These are phyloP conservation scores for Aspergillus baeticus DNA, from an alignment of 495 filamentous ascomycete species.

Conservation along the genomic window DNA sequence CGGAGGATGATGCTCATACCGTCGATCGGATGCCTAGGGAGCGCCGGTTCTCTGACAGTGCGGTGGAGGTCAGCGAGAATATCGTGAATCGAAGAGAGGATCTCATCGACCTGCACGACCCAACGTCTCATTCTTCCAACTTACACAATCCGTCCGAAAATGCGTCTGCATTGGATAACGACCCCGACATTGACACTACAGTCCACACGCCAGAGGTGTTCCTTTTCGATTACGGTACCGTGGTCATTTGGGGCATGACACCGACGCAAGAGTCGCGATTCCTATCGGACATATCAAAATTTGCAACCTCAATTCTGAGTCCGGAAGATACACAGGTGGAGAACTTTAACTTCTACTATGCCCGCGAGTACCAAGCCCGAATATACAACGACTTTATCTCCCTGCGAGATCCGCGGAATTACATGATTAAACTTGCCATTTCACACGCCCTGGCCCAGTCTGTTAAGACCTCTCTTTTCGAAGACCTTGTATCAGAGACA, in stretches of 20 bases:
- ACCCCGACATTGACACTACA: slow-evolving; percentile 53
- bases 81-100: slow-evolving; percentile 49
- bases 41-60: slow-evolving; percentile 64
- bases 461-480: slow-evolving; percentile 95
- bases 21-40: slow-evolving; percentile 47
- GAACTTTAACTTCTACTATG: slow-evolving; percentile 99
- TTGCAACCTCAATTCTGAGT: slow-evolving; percentile 84
- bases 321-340: slow-evolving; percentile 90
- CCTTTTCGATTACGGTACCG: slow-evolving; percentile 96
- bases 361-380: slow-evolving; percentile 90
- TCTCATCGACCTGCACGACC: slow-evolving; percentile 51
- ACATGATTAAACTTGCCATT: slow-evolving; percentile 97
- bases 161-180: slow-evolving; percentile 25
- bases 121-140: slow-evolving; percentile 30
- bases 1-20: slow-evolving; percentile 25
- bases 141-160: slow-evolving; percentile 28
- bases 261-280: slow-evolving; percentile 80
- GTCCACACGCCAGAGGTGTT: slow-evolving; percentile 94
- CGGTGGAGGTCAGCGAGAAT: slow-evolving; percentile 55
- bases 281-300: slow-evolving; percentile 92
- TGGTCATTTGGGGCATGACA: slow-evolving; percentile 99
- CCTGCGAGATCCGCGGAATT: slow-evolving; percentile 84
- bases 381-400: slow-evolving; percentile 99
- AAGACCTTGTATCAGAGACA: slow-evolving; percentile 91
- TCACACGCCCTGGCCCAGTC: slow-evolving; percentile 92